phyloP scores from a whole-genome alignment of 139 green algal species.

The Micractinium sp. region DNA sequence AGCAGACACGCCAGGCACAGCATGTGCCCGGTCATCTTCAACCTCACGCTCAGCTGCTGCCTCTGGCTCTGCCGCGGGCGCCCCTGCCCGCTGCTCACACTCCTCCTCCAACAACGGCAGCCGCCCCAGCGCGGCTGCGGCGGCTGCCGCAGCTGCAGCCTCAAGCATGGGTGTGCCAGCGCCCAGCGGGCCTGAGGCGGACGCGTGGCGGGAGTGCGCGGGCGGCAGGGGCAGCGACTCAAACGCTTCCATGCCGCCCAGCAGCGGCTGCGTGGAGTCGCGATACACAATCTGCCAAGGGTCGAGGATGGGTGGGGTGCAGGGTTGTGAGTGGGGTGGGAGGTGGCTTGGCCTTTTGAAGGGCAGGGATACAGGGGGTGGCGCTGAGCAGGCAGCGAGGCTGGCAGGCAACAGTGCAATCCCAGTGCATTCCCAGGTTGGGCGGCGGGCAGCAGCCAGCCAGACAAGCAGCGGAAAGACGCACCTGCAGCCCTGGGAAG shows the following conservation, averaged over 20 bases:
- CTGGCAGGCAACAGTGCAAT: not conserved
- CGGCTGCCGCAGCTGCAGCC: not conserved
- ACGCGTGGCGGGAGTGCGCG: conserved; percentile 5
- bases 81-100: not conserved
- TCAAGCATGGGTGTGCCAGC: not conserved
- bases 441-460: not conserved
- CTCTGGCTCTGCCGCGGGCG: not conserved
- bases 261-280: conserved; percentile 8
- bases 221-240: not conserved
- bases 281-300: not conserved
- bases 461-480: not conserved
- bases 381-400: not conserved
- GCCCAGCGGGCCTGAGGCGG: not conserved
- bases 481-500: conserved; percentile 30
- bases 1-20: conserved; percentile 16
- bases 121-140: not conserved
- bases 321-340: not conserved
- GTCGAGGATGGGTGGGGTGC: not conserved
- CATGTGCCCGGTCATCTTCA: conserved; percentile 4
- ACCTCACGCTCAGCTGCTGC: not conserved
- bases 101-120: not conserved
- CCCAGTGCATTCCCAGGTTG: too few species aligned
- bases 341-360: not conserved
- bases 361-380: not conserved
- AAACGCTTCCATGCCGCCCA: conserved; percentile 19